Evolutionary conservation across 2,329 filamentous ascomycete species (phyloP).

Genomic region (Neofusicoccum cordaticola): DNA sequence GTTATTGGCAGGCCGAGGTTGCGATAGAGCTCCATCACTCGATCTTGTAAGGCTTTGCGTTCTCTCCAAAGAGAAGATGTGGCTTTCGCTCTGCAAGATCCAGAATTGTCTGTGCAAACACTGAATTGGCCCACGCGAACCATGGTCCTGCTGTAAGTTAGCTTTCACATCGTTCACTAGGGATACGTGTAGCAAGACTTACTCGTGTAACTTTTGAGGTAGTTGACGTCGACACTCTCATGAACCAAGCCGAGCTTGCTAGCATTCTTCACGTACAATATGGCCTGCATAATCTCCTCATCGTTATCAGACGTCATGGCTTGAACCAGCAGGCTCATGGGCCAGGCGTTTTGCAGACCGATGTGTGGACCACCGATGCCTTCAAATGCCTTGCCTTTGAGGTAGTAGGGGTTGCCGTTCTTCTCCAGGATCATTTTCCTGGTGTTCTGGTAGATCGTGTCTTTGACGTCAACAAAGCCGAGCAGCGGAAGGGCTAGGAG

Average conservation of each 20-base stretch:
- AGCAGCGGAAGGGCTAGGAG: slow-evolving; percentile 74
- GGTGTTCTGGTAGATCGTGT: slow-evolving; percentile 82
- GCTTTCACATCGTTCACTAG: not conserved
- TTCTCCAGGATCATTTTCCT: slow-evolving; percentile 75
- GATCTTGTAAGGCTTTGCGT: slow-evolving; percentile 57
- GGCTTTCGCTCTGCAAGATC: slow-evolving; percentile 88
- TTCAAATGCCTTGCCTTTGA: slow-evolving; percentile 71
- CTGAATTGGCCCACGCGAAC: slow-evolving; percentile 98
- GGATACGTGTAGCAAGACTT: slow-evolving; percentile 29
- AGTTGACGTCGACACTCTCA: slow-evolving; percentile 85
- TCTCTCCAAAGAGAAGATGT: slow-evolving; percentile 74
- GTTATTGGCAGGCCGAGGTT: too few relatives aligned
- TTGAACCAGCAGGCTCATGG: slow-evolving; percentile 90
- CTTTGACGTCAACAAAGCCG: slow-evolving; percentile 65
- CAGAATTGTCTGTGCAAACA: slow-evolving; percentile 89
- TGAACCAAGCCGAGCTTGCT: slow-evolving; percentile 80
- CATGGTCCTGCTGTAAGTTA: slow-evolving; percentile 59
- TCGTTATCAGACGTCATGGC: slow-evolving; percentile 85
- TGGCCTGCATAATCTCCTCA: slow-evolving; percentile 70
- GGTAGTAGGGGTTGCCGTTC: slow-evolving; percentile 81
- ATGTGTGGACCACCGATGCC: slow-evolving; percentile 87
- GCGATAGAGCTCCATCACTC: slow-evolving; percentile 15
- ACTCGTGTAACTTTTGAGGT: slow-evolving; percentile 69
- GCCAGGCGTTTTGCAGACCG: slow-evolving; percentile 89
- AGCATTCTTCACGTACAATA: slow-evolving; percentile 72